Evolutionary conservation across 129 eudicot species (phyloP).

Genomic region (Helianthus tuberosus): DNA sequence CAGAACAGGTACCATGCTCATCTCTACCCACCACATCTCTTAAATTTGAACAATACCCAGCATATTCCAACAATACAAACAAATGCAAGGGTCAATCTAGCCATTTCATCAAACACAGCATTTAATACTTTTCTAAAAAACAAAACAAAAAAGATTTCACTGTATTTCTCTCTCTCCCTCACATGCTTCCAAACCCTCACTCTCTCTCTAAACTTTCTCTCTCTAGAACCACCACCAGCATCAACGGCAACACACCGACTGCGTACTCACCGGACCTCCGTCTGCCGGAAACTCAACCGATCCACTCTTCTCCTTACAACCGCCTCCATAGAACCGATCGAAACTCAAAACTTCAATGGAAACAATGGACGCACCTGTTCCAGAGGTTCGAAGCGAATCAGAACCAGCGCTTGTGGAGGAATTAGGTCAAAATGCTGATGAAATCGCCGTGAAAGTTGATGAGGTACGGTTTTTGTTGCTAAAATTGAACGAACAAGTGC

Average conservation of each 20-base stretch:
- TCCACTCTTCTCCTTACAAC: not conserved
- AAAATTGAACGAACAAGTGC: not conserved
- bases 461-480: constrained; percentile 41
- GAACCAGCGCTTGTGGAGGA: constrained; percentile 46
- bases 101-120: constrained; percentile 14
- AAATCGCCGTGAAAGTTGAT: constrained; percentile 47
- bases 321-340: not conserved
- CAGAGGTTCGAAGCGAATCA: constrained; percentile 34
- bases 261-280: constrained; percentile 26
- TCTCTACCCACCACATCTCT: not conserved
- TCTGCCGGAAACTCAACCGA: constrained; percentile 1
- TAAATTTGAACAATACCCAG: not conserved
- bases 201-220: constrained; percentile 28
- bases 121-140: not conserved
- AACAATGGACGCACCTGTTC: constrained; percentile 22
- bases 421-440: constrained; percentile 55
- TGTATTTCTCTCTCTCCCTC: not conserved
- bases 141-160: constrained; percentile 2
- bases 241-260: constrained; percentile 28
- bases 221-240: constrained; percentile 25
- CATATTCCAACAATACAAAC: not conserved
- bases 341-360: constrained; percentile 14
- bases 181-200: constrained; percentile 22
- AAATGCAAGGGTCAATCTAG: not conserved
- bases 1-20: too few relatives aligned